These are phyloP conservation scores for Diutina neorugosa DNA, from an alignment of 1,139 yeast species.

Conservation along the genomic window DNA sequence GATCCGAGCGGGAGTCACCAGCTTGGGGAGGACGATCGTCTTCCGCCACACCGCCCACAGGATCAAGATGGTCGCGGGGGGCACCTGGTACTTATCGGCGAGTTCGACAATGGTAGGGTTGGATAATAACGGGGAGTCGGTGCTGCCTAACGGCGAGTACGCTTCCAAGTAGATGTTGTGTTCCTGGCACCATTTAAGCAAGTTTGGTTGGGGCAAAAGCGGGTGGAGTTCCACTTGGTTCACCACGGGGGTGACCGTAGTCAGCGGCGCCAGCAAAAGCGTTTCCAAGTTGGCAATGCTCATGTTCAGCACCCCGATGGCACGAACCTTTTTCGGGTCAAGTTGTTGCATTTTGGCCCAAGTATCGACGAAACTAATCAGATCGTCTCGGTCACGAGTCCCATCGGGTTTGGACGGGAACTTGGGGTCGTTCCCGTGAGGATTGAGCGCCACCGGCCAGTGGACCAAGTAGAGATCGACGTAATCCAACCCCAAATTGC, in stretches of 20 bases:
- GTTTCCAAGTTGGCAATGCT: not conserved
- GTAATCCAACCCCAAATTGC: constrained; percentile 62
- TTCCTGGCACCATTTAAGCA: constrained; percentile 39
- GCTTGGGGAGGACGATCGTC: constrained; percentile 62
- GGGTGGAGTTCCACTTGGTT: constrained; percentile 75
- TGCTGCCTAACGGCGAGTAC: constrained; percentile 71
- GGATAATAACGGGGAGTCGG: constrained; percentile 49
- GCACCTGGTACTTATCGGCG: constrained; percentile 37
- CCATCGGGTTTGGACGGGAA: not conserved
- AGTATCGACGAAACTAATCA: constrained; percentile 6
- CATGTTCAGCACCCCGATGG: constrained; percentile 1
- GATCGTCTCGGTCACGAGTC: not conserved
- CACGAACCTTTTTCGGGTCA: constrained; percentile 2
- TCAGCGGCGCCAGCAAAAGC: not conserved
- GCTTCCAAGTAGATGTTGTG: constrained; percentile 57
- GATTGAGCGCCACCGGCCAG: constrained; percentile 44
- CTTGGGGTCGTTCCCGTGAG: constrained; percentile 1
- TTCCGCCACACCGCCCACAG: constrained; percentile 69
- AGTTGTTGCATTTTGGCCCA: constrained; percentile 10
- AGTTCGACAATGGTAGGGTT: constrained; percentile 35
- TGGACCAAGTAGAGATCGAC: constrained; percentile 78
- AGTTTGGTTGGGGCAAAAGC: constrained; percentile 55
- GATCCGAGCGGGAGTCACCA: constrained; percentile 50
- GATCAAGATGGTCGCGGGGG: constrained; percentile 51
- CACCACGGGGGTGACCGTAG: constrained; percentile 43